phyloP scores from a whole-genome alignment of 352 stramenopile genomes.

The Phytophthora litchii region DNA sequence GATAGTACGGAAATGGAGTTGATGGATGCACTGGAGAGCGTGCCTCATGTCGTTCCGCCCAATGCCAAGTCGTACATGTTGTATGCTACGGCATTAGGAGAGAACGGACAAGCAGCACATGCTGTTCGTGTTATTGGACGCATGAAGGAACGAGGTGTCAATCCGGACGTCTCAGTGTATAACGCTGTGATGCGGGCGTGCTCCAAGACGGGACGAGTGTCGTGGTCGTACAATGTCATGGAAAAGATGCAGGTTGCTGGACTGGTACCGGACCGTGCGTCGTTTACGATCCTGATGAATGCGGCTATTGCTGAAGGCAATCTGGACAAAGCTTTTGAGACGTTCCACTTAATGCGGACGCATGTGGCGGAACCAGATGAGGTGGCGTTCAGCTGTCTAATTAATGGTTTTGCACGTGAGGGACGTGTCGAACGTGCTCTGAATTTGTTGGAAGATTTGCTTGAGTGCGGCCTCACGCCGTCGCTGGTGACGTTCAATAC shows the following conservation, averaged over 20 bases:
- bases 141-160: slow-evolving; percentile 79
- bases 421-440: slow-evolving; percentile 77
- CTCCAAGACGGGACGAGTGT: slow-evolving; percentile 58
- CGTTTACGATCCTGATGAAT: slow-evolving; percentile 85
- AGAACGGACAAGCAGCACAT: slow-evolving; percentile 47
- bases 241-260: slow-evolving; percentile 86
- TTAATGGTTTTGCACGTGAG: slow-evolving; percentile 77
- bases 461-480: slow-evolving; percentile 71
- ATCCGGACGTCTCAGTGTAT: slow-evolving; percentile 62
- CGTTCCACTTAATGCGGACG: slow-evolving; percentile 84
- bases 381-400: slow-evolving; percentile 73
- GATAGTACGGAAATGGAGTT: slow-evolving; percentile 41
- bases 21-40: slow-evolving; percentile 43
- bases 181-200: slow-evolving; percentile 89
- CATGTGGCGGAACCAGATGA: slow-evolving; percentile 73
- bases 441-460: slow-evolving; percentile 79
- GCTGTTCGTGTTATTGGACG: slow-evolving; percentile 76
- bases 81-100: slow-evolving; percentile 68
- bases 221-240: slow-evolving; percentile 87
- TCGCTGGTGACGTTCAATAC: slow-evolving; percentile 79
- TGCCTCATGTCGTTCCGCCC: slow-evolving; percentile 57
- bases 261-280: slow-evolving; percentile 62
- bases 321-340: slow-evolving; percentile 84
- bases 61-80: slow-evolving; percentile 79
- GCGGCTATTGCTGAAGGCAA: slow-evolving; percentile 73